A percentile compares a stretch with the other conserved stretches of the same genome.
phyloP scores from a whole-genome alignment of 2,329 filamentous ascomycete genomes.

The Epichloe aotearoae region DNA sequence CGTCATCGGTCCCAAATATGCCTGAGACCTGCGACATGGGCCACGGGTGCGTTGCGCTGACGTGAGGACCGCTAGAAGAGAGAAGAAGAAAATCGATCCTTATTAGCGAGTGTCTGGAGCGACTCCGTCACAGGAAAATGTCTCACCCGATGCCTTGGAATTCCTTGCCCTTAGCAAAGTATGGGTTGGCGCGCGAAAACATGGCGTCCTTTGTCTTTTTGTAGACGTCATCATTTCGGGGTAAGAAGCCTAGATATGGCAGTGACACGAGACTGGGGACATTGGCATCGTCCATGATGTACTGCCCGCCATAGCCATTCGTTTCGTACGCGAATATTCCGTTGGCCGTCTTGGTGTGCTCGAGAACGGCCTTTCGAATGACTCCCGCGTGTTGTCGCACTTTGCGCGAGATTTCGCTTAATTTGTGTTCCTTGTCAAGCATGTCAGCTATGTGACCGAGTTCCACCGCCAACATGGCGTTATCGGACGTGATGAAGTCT shows the following conservation, averaged over 20 bases:
- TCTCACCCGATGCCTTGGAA: constrained; percentile 16
- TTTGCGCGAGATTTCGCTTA: constrained; percentile 48
- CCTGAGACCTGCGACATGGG: constrained; percentile 43
- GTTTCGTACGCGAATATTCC: constrained; percentile 68
- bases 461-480: constrained; percentile 28
- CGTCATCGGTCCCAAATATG: constrained; percentile 31
- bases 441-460: constrained; percentile 47
- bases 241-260: constrained; percentile 49
- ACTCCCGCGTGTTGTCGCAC: constrained; percentile 33
- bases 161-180: constrained; percentile 34
- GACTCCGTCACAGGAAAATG: neutral
- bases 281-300: constrained; percentile 61
- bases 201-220: constrained; percentile 71
- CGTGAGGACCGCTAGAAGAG: constrained; percentile 40
- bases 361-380: constrained; percentile 51
- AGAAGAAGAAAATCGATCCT: neutral
- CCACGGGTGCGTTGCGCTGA: constrained; percentile 47
- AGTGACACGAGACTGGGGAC: constrained; percentile 53
- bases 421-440: constrained; percentile 54
- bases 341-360: constrained; percentile 32
- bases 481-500: constrained; percentile 31
- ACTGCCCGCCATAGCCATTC: constrained; percentile 55
- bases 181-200: constrained; percentile 63
- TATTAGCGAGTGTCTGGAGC: neutral
- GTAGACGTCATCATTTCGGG: constrained; percentile 50